Base-by-base conservation (phyloP, 2,329 filamentous ascomycete genomes). In the Ophiostoma novo-ulmi region DNA sequence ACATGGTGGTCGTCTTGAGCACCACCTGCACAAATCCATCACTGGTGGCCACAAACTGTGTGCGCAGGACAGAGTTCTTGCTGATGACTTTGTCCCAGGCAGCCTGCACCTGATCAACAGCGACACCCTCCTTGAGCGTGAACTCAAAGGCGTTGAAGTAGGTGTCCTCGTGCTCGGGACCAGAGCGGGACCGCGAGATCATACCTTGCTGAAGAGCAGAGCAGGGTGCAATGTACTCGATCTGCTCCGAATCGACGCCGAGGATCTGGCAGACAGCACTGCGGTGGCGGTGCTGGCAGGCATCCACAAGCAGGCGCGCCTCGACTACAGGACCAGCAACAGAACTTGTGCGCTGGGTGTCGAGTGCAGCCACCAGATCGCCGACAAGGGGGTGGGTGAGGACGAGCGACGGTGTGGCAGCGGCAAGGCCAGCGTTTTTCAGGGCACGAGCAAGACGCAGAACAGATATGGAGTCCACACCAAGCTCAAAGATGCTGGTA, bases 151-250 rank as follows among this genome's bases (percentile, higher is more conserved):
- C 82, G 71, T 93, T 93, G 78, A 94, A 96, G 77, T 97, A 97
- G 0, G 90, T 80, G 0, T 52, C 38, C 0, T 81, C 77, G 0
- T 83, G 79, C 22, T 81, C 87, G 11, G 87, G 76, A 0, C 67
- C 70, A 0, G 79, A 85, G 52, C 91, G 77, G 35, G 88, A 89
- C 67, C 88, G 85, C 6, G 90, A 90, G 68, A 97, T 87, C 82
- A 97, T 94, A 0, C 93, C 94, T 77, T 94, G 88, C 76, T 97
- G 94, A 0, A 97, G 81, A 0, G 93, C 87, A 0, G 94, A 96
- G 77, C 94, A 97, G 4, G 93, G 94, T 0, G 88, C 88, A 69
- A 97, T 86, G 71, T 87, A 86, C 76, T 95, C 90, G 11, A 97
- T 85, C 1, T 88, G 81, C 6, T 79, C 76, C 1, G 81, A 78